Evolutionary conservation across 2,329 filamentous ascomycete genomes (phyloP), one percentile per base, ranked within the genome.

Genomic region (Aspergillus sp.): DNA sequence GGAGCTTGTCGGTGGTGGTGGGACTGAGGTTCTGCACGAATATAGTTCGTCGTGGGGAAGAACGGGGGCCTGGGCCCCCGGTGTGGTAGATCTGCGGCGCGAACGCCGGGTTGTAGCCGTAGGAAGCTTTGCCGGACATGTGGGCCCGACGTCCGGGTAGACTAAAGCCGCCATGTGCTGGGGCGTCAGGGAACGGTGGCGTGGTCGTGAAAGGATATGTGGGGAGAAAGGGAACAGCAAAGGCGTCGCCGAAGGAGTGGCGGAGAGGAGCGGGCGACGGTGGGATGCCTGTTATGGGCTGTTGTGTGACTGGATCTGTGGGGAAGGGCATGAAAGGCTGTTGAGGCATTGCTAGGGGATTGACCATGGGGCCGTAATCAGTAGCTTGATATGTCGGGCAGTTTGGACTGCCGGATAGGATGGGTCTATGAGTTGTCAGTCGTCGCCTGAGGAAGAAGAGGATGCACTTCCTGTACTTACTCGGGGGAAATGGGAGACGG

Each of bases 401-500:
- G 72, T 25, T 21, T 43, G 25, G 32, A 55, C 52, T 57, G 15
- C 55, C 57, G 28, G 50, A 36, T 12, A 59, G 7, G 19, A 43
- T 10, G 17, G 43, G 30, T 47, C 36, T 49, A 47, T 51, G 17
- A 25, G 55, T 61, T 32, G 53, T 55, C 17, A 55, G 53, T 45
- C n/a, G 4, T 15, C 17, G 3, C 17, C 23, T 54, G 17, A 47
- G 12, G 17, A n/a, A 23, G 28, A 17, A 28, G 5, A n/a, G 6
- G 5, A 38, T 19, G 12, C 13, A 15, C 25, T 19, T n/a, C 8
- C 13, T 21, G 17, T 8, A 61, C 72, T 67, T 68, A 78, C 76
- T 76, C 75, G 45, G 74, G 71, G n/a, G 70, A 71, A 36, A 77
- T 66, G 2, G 75, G 71, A 23, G 72, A 76, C 3, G 74, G 68